Conservation (phyloP, 2,329 filamentous ascomycete genomes). For the Ampelomyces quisqualis region DNA sequence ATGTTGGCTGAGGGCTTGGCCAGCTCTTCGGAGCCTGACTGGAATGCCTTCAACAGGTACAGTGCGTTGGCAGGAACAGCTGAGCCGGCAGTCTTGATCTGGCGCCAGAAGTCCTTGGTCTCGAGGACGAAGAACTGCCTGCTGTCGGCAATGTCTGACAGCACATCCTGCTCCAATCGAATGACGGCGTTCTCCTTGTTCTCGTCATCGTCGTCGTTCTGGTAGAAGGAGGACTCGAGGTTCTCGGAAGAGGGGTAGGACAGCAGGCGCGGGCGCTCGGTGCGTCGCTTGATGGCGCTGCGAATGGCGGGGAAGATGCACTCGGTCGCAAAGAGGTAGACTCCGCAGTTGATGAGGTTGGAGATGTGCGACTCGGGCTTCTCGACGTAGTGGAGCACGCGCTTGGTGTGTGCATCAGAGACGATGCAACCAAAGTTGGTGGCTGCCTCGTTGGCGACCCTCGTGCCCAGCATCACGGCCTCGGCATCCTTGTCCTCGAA, state of each 20-base stretch:
- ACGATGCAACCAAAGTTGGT: conserved; percentile 98
- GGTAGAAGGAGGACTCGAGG: conserved; percentile 69
- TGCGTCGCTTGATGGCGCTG: conserved; percentile 91
- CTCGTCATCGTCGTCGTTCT: conserved; percentile 67
- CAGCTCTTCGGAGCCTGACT: conserved; percentile 78
- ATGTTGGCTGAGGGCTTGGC: conserved; percentile 82
- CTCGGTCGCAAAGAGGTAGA: conserved; percentile 95
- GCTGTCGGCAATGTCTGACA: conserved; percentile 92
- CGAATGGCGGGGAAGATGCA: conserved; percentile 96
- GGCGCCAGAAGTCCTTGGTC: conserved; percentile 99
- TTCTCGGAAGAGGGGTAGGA: conserved; percentile 97
- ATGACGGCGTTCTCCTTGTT: conserved; percentile 80
- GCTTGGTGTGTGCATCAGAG: conserved; percentile 87
- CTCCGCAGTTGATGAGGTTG: conserved; percentile 98
- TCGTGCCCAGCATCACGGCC: conserved; percentile 91
- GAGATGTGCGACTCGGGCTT: conserved; percentile 97
- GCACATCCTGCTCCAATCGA: conserved; percentile 93
- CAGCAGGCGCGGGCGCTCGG: conserved; percentile 83
- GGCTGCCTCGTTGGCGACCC: conserved; percentile 86
- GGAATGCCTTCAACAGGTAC: conserved; percentile 92
- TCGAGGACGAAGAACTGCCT: conserved; percentile 98
- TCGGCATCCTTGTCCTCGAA: conserved; percentile 95
- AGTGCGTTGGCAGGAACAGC: conserved; percentile 95
- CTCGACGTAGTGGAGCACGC: conserved; percentile 98
- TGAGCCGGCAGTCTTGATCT: conserved; percentile 98